Conservation (phyloP, 129 eudicot genomes). For the Chrysanthemum lavandulifolium region DNA sequence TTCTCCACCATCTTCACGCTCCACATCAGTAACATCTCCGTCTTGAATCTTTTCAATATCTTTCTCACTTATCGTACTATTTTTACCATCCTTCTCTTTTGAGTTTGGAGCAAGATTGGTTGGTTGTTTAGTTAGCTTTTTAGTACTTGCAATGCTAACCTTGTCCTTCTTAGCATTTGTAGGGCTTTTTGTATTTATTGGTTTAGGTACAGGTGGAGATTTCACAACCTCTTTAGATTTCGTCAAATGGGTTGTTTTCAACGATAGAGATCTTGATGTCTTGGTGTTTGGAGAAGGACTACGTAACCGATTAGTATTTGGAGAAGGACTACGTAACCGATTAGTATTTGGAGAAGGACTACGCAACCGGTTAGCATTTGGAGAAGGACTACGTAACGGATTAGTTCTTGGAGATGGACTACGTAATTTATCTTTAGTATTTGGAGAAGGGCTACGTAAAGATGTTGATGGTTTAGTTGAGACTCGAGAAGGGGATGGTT, state of each 20-base stretch:
- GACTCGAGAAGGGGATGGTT: neutral
- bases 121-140: slow-evolving; percentile 8
- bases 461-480: neutral
- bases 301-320: neutral
- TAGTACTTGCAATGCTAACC: slow-evolving; percentile 7
- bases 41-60: slow-evolving; percentile 21
- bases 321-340: slow-evolving; percentile 20
- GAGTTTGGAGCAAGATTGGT: slow-evolving; percentile 23
- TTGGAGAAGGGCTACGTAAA: slow-evolving; percentile 24
- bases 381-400: slow-evolving; percentile 22
- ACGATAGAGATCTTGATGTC: slow-evolving; percentile 24
- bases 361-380: slow-evolving; percentile 3
- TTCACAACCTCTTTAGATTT: slow-evolving; percentile 32
- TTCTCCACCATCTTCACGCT: slow-evolving; percentile 22
- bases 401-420: slow-evolving; percentile 19
- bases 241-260: slow-evolving; percentile 20
- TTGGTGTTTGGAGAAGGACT: slow-evolving; percentile 14
- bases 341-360: slow-evolving; percentile 15
- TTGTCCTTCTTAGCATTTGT: slow-evolving; percentile 30
- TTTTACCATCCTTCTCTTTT: slow-evolving; percentile 12
- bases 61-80: slow-evolving; percentile 4
- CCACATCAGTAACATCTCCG: slow-evolving; percentile 30
- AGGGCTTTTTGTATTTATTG: slow-evolving; percentile 26
- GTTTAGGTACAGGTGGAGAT: slow-evolving; percentile 35
- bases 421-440: neutral